Conservation (phyloP, 2,329 filamentous ascomycete genomes). For the Epichloe bromicola region DNA sequence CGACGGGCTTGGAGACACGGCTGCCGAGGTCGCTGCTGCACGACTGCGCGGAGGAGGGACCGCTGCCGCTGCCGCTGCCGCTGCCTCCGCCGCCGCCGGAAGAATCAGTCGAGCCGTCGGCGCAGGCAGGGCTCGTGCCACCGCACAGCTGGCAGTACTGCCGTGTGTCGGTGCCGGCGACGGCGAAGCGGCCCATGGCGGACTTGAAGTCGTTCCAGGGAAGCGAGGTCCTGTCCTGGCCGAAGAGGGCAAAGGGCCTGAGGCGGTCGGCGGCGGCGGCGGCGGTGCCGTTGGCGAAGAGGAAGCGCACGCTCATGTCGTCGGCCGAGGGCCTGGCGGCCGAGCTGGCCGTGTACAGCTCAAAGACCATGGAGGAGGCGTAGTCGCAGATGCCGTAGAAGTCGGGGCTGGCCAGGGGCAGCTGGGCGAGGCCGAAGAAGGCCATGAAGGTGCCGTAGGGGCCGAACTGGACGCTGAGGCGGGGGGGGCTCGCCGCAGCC, state of each 20-base stretch:
- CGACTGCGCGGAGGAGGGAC: slow-evolving; percentile 10
- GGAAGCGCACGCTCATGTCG: slow-evolving; percentile 46
- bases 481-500: slow-evolving; percentile 14
- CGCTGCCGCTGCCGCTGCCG: slow-evolving; percentile 10
- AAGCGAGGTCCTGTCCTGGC: slow-evolving; percentile 39
- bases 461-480: slow-evolving; percentile 43
- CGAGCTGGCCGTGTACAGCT: slow-evolving; percentile 43
- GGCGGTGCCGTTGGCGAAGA: slow-evolving; percentile 47
- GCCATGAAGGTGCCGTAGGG: slow-evolving; percentile 49
- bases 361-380: slow-evolving; percentile 68
- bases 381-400: slow-evolving; percentile 78
- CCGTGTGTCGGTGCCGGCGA: slow-evolving; percentile 38
- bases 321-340: slow-evolving; percentile 27
- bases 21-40: slow-evolving; percentile 13
- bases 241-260: slow-evolving; percentile 44
- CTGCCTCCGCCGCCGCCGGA: slow-evolving; percentile 7
- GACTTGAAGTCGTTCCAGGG: slow-evolving; percentile 56
- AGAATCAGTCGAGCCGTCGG: slow-evolving; percentile 17
- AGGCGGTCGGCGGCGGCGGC: slow-evolving; percentile 39
- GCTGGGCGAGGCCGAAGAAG: slow-evolving; percentile 47
- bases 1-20: slow-evolving; percentile 56
- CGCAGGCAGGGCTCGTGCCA: slow-evolving; percentile 56
- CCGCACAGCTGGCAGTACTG: slow-evolving; percentile 68
- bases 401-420: slow-evolving; percentile 37
- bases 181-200: slow-evolving; percentile 51